phyloP scores from a whole-genome alignment of 305 asterid species.

The Fraxinus paxiana region DNA sequence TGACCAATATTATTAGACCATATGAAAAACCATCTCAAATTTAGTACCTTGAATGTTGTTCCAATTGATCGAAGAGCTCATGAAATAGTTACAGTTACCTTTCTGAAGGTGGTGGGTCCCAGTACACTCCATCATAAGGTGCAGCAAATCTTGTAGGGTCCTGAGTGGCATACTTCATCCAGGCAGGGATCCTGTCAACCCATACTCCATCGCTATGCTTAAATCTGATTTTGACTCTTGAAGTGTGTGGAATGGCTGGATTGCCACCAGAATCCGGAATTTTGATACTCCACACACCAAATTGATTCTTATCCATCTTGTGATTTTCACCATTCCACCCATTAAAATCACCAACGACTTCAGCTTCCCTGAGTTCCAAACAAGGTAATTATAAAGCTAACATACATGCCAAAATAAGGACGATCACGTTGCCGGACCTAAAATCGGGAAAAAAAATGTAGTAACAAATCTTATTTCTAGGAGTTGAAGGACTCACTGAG shows the following conservation, averaged over 20 bases:
- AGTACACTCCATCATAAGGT: slow-evolving; percentile 91
- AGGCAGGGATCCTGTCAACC: slow-evolving; percentile 90
- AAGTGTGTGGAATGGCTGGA: slow-evolving; percentile 76
- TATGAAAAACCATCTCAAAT: not conserved
- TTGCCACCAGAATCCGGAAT: slow-evolving; percentile 62
- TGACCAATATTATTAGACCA: not conserved
- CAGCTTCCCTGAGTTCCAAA: slow-evolving; percentile 70
- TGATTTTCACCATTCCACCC: slow-evolving; percentile 83
- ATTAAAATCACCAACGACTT: slow-evolving; percentile 89
- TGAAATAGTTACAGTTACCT: slow-evolving; percentile 43
- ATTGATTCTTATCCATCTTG: slow-evolving; percentile 75
- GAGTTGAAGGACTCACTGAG: slow-evolving; percentile 61
- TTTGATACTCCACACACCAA: slow-evolving; percentile 86
- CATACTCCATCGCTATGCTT: slow-evolving; percentile 69
- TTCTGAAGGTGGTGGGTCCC: slow-evolving; percentile 87
- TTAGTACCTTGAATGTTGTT: not conserved
- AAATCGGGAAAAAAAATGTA: not conserved
- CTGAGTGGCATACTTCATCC: slow-evolving; percentile 83
- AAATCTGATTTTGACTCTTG: slow-evolving; percentile 83
- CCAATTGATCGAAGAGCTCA: slow-evolving; percentile 5
- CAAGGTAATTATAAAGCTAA: slow-evolving; percentile 27
- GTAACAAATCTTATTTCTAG: slow-evolving; percentile 4
- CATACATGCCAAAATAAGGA: slow-evolving; percentile 15
- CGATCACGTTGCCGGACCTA: slow-evolving; percentile 3
- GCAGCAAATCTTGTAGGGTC: slow-evolving; percentile 82